Percentiles rank a stretch among this genome's conserved stretches.
These are phyloP conservation scores for Hypsizygus marmoreus DNA, from an alignment of 768 basidiomycete species.

Conservation along the genomic window DNA sequence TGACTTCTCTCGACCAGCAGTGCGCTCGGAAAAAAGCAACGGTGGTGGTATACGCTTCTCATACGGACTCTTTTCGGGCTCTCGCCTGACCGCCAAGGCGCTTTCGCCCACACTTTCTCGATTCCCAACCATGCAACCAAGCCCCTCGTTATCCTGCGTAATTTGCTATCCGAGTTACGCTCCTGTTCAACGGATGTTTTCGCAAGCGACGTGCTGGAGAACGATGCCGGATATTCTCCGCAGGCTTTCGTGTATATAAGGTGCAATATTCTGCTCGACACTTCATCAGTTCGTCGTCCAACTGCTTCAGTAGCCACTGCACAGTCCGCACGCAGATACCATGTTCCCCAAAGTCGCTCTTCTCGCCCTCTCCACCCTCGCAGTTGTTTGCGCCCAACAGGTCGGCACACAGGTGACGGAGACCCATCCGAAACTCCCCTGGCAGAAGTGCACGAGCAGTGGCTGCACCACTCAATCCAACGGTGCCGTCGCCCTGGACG, in stretches of 20 bases:
- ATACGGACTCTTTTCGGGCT: slow-evolving; percentile 2
- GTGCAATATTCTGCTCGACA: neutral
- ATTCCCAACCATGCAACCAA: neutral
- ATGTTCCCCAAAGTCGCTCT: slow-evolving; percentile 44
- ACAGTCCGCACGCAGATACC: neutral
- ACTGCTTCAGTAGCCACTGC: neutral
- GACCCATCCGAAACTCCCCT: no score
- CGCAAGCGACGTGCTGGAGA: neutral
- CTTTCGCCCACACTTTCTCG: neutral
- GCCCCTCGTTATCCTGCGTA: neutral
- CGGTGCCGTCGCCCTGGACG: slow-evolving; percentile 48
- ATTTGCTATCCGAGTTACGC: neutral
- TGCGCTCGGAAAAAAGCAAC: neutral
- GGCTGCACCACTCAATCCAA: slow-evolving; percentile 39
- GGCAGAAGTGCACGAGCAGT: slow-evolving; percentile 47
- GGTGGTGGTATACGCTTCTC: neutral
- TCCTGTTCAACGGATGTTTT: neutral
- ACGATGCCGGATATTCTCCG: slow-evolving; percentile 8
- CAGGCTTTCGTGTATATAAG: slow-evolving; percentile 5
- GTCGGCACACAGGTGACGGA: slow-evolving; percentile 49
- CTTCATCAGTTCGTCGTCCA: slow-evolving; percentile 1
- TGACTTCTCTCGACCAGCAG: neutral
- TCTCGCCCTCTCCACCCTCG: slow-evolving; percentile 37
- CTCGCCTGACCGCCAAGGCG: neutral
- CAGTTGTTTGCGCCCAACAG: slow-evolving; percentile 50